Evolutionary conservation across 2,329 filamentous ascomycete genomes (phyloP).

Genomic region (Venturia aucupariae): DNA sequence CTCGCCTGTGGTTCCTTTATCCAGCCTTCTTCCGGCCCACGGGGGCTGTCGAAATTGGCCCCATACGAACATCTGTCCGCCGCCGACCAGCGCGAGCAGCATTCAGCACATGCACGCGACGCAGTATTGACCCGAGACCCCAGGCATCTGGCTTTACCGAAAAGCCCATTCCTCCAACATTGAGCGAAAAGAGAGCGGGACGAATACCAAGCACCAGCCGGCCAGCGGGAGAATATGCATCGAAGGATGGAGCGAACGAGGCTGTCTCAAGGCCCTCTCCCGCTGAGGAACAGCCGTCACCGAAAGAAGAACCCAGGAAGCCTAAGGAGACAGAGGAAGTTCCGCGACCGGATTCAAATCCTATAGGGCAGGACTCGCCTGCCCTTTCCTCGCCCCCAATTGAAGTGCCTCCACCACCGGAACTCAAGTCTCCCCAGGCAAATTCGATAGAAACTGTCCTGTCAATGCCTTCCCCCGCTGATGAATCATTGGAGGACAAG

Average conservation of each 20-base stretch:
- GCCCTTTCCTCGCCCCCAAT: not conserved
- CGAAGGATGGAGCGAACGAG: not conserved
- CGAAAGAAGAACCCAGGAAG: not conserved
- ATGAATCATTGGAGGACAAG: constrained; percentile 32
- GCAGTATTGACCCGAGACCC: constrained; percentile 12
- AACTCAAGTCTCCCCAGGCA: constrained; percentile 17
- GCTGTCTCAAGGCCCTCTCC: not conserved
- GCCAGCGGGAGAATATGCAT: not conserved
- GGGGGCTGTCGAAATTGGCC: constrained; percentile 4
- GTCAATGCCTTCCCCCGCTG: constrained; percentile 31
- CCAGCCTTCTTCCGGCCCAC: constrained; percentile 7
- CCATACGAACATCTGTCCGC: constrained; percentile 8
- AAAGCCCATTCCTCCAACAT: constrained; percentile 34
- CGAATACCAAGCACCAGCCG: not conserved
- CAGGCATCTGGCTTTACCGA: constrained; percentile 39
- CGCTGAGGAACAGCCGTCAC: not conserved
- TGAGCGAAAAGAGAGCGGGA: constrained; percentile 14
- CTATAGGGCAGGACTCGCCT: not conserved
- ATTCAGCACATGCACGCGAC: constrained; percentile 9
- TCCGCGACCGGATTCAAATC: not conserved
- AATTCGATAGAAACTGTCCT: constrained; percentile 33
- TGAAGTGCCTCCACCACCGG: constrained; percentile 14
- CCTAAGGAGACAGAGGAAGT: not conserved
- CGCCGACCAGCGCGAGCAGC: not conserved
- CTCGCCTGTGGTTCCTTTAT: constrained; percentile 9